Evolutionary conservation across 768 basidiomycete species (phyloP).

Genomic region (Leccinellum rugosiceps): DNA sequence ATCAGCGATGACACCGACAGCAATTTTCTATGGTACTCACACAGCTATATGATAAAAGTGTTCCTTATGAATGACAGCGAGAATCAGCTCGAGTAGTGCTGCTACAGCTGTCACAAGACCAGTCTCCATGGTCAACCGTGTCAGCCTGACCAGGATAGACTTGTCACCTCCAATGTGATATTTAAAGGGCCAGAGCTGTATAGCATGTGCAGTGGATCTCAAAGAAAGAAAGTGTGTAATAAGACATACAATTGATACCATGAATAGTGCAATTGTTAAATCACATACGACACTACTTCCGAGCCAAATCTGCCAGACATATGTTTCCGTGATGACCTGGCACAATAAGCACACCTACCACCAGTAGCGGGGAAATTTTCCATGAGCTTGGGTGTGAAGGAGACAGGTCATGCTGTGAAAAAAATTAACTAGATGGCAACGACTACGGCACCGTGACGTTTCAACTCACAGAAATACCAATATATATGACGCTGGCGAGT

Average conservation of each 20-base stretch:
- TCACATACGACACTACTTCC: conserved; percentile 18
- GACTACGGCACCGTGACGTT: neutral
- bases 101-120: conserved; percentile 22
- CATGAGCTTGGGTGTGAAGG: neutral
- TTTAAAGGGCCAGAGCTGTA: conserved; percentile 15
- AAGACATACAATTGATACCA: conserved; percentile 11
- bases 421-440: neutral
- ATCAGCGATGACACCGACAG: neutral
- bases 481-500: conserved; percentile 12
- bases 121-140: conserved; percentile 24
- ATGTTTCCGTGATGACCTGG: neutral
- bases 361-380: conserved; percentile 2
- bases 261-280: conserved; percentile 19
- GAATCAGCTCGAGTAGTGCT: conserved; percentile 16
- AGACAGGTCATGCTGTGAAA: neutral
- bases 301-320: conserved; percentile 18
- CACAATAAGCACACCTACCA: conserved; percentile 2
- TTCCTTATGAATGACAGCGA: conserved; percentile 1
- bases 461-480: neutral
- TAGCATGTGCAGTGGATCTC: neutral
- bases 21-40: conserved; percentile 11
- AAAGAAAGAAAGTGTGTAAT: neutral
- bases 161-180: conserved; percentile 3
- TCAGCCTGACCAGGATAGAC: conserved; percentile 10
- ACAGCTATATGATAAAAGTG: conserved; percentile 16